A percentile compares a stretch with the other conserved stretches of the same genome.
These are phyloP conservation scores for Geosmithia putterillii DNA, from an alignment of 2,329 filamentous ascomycete species.

Conservation along the genomic window DNA sequence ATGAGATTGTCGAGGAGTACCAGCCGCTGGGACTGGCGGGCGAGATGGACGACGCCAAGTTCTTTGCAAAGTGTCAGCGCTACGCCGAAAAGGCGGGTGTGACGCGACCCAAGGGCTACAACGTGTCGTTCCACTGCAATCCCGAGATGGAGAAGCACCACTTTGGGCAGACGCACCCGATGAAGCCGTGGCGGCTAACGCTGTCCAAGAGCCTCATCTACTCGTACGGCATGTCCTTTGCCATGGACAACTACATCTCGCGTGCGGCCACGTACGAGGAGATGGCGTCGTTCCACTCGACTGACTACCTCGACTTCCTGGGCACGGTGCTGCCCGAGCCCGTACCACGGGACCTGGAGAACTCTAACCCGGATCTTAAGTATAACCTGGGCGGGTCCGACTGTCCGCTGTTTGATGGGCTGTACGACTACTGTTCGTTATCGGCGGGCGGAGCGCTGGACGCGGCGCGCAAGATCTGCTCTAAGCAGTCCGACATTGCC, in stretches of 20 bases:
- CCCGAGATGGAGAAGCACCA: constrained; percentile 92
- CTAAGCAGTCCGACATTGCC: constrained; percentile 82
- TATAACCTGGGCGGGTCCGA: constrained; percentile 88
- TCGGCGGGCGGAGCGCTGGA: constrained; percentile 86
- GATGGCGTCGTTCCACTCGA: constrained; percentile 73
- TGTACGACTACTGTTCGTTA: constrained; percentile 90
- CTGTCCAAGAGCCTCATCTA: constrained; percentile 91
- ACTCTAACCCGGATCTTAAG: constrained; percentile 48
- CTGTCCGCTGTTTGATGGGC: constrained; percentile 90
- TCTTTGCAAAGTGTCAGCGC: constrained; percentile 44
- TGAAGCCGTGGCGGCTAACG: constrained; percentile 97
- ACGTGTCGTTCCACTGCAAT: constrained; percentile 91
- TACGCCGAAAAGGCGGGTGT: constrained; percentile 54
- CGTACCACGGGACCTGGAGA: constrained; percentile 52
- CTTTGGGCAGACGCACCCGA: constrained; percentile 92
- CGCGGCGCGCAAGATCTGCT: constrained; percentile 78
- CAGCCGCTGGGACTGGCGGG: constrained; percentile 35
- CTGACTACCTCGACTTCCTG: constrained; percentile 85
- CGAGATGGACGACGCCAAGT: constrained; percentile 43
- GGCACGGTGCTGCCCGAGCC: constrained; percentile 56
- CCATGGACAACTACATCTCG: constrained; percentile 89
- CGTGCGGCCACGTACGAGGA: constrained; percentile 80
- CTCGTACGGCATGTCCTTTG: constrained; percentile 89
- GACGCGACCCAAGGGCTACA: constrained; percentile 71
- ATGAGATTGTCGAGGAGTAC: constrained; percentile 41